phyloP scores from a whole-genome alignment of 192 early-diverging fungal genomes.

The Backusella luteola region DNA sequence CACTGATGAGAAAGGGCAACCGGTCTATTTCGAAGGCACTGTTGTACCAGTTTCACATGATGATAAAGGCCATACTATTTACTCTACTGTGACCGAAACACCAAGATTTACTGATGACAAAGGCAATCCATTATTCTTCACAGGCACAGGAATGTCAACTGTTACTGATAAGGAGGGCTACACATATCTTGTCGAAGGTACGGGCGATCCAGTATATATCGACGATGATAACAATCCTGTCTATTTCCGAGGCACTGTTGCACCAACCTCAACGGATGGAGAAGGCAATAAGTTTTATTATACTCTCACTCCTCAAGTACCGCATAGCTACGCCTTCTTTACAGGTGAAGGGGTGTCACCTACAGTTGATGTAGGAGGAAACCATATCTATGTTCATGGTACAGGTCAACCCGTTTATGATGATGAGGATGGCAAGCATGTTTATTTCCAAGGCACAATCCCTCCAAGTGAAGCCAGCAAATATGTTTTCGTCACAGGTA shows the following conservation, averaged over 20 bases:
- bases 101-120: not conserved
- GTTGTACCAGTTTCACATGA: not conserved
- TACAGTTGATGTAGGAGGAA: not conserved
- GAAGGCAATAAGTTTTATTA: not conserved
- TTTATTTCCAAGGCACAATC: not conserved
- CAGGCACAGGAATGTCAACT: not conserved
- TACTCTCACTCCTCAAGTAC: not conserved
- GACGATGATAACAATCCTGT: not conserved
- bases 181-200: not conserved
- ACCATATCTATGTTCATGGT: not conserved
- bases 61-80: not conserved
- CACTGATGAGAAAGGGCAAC: not conserved
- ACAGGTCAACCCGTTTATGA: not conserved
- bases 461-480: not conserved
- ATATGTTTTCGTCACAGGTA: not conserved
- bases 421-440: not conserved
- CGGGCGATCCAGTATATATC: not conserved
- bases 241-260: not conserved
- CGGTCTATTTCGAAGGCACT: not conserved
- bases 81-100: not conserved
- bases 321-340: not conserved
- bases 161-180: not conserved
- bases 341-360: not conserved
- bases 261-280: not conserved
- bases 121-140: not conserved